Conservation (phyloP, 345 rosid species). For the Erodium maritimum region DNA sequence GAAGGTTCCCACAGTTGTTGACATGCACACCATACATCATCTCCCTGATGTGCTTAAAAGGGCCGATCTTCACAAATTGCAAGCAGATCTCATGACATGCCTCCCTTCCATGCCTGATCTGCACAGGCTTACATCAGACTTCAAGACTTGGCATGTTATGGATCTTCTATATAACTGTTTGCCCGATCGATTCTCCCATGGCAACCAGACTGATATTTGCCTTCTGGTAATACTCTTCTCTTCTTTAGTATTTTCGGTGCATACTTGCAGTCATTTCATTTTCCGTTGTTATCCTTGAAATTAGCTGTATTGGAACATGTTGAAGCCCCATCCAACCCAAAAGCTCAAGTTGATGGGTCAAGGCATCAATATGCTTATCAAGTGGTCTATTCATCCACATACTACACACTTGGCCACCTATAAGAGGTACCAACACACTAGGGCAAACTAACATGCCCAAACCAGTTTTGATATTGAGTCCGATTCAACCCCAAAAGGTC, state of each 20-base stretch:
- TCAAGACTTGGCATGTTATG: constrained; percentile 60
- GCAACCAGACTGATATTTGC: constrained; percentile 65
- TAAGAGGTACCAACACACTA: too few relatives aligned
- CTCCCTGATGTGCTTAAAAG: constrained; percentile 50
- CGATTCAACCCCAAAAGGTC: too few relatives aligned
- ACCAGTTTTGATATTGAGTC: too few relatives aligned
- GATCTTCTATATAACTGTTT: constrained; percentile 78
- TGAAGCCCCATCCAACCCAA: too few relatives aligned
- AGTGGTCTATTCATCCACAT: too few relatives aligned
- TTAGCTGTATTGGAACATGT: neutral
- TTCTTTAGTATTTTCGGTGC: neutral
- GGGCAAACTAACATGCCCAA: too few relatives aligned
- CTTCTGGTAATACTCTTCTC: constrained; percentile 52
- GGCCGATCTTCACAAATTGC: constrained; percentile 72
- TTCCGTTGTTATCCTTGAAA: neutral
- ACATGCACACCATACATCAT: constrained; percentile 67
- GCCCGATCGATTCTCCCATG: constrained; percentile 66
- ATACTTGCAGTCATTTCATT: neutral
- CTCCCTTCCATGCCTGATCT: constrained; percentile 64
- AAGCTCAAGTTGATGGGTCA: too few relatives aligned
- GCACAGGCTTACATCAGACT: constrained; percentile 35
- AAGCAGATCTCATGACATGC: constrained; percentile 41
- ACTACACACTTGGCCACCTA: too few relatives aligned
- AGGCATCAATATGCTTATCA: too few relatives aligned
- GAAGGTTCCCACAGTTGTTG: constrained; percentile 67